These are phyloP conservation scores for Xylariaceae sp. DNA, from an alignment of 2,329 filamentous ascomycete species.

Conservation along the genomic window DNA sequence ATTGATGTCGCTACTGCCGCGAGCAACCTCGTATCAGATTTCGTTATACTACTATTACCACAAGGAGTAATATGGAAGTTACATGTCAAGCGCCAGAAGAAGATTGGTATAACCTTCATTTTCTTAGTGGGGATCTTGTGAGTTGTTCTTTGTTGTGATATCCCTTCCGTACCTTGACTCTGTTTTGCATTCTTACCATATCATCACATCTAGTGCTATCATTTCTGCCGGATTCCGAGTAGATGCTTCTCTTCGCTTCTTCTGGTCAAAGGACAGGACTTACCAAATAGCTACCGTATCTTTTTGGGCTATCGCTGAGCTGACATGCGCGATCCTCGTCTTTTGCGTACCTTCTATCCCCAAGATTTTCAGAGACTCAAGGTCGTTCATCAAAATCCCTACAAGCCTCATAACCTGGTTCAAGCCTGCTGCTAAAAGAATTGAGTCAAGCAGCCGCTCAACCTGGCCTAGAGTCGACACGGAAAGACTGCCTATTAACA, in stretches of 20 bases:
- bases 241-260: constrained; percentile 1
- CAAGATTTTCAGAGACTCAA: constrained; percentile 5
- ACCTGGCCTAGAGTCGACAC: no score
- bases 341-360: constrained; percentile 19
- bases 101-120: constrained; percentile 21
- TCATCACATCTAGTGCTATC: background rate
- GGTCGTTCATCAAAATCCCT: background rate
- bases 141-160: background rate
- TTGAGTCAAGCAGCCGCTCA: no score
- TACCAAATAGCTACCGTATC: constrained; percentile 6
- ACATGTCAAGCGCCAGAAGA: constrained; percentile 17
- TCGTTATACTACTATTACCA: constrained; percentile 23
- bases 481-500: no score
- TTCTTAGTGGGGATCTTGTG: constrained; percentile 19
- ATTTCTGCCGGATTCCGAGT: constrained; percentile 10
- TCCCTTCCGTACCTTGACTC: background rate
- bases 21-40: constrained; percentile 15
- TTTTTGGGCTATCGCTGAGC: constrained; percentile 18
- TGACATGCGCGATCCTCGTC: constrained; percentile 17
- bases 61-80: constrained; percentile 26
- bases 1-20: constrained; percentile 13
- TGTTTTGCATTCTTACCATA: background rate
- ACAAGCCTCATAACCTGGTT: no score
- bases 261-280: constrained; percentile 7
- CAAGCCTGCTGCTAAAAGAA: no score